Conservation (phyloP, 305 asterid species). For the Nicotiana rustica region DNA sequence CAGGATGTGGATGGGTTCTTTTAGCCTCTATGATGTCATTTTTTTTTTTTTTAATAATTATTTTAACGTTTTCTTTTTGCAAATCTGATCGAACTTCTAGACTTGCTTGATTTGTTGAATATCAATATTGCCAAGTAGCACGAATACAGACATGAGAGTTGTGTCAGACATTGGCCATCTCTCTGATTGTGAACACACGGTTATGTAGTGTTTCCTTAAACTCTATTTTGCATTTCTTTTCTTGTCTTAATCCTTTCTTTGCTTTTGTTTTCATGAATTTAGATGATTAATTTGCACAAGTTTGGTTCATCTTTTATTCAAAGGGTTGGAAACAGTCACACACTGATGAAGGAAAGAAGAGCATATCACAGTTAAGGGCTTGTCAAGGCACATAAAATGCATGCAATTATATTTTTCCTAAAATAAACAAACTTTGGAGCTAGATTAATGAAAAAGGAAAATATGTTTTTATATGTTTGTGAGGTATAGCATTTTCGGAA, state of each 20-base stretch:
- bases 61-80: background rate
- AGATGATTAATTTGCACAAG: too few relatives aligned
- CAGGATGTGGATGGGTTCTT: background rate
- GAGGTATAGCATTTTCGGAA: background rate
- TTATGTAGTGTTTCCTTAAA: background rate
- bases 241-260: background rate
- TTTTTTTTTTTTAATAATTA: background rate
- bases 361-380: background rate
- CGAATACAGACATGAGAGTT: background rate
- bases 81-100: background rate
- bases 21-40: background rate
- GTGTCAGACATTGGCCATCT: background rate
- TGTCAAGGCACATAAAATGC: background rate
- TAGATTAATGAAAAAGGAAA: slow-evolving; percentile 8
- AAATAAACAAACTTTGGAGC: slow-evolving; percentile 14
- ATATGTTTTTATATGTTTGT: slow-evolving; percentile 22
- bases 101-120: slow-evolving; percentile 14
- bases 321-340: background rate
- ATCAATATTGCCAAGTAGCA: background rate
- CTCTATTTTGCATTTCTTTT: background rate
- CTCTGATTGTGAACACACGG: background rate
- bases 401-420: background rate
- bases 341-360: slow-evolving; percentile 28
- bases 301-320: slow-evolving; percentile 8
- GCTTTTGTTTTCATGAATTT: background rate